phyloP scores from a whole-genome alignment of 441 rosid genomes.

The Hypseocharis bilobata region DNA sequence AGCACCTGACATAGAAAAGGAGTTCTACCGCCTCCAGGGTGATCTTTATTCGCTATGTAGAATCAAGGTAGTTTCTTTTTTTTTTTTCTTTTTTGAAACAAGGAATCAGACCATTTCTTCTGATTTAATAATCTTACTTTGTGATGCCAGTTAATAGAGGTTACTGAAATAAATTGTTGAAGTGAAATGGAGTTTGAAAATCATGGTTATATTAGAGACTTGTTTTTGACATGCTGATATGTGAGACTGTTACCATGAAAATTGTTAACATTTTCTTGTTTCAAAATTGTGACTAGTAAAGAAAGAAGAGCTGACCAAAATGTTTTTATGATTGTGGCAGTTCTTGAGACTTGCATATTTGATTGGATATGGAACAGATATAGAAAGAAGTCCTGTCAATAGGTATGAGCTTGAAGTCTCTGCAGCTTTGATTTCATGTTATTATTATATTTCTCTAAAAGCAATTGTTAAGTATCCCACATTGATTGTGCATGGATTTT shows the following conservation, averaged over 20 bases:
- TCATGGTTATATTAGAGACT: constrained; percentile 2
- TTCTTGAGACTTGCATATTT: constrained; percentile 94
- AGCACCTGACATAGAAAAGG: constrained; percentile 75
- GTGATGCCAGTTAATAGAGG: background rate
- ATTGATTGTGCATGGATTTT: no score
- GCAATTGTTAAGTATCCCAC: no score
- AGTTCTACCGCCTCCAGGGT: constrained; percentile 83
- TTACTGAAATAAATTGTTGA: constrained; percentile 8
- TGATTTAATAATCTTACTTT: no score
- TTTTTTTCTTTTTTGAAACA: background rate
- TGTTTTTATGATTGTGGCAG: constrained; percentile 45
- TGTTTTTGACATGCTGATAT: constrained; percentile 13
- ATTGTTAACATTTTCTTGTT: background rate
- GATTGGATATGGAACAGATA: constrained; percentile 77
- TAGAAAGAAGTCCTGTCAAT: constrained; percentile 91
- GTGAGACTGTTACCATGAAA: background rate
- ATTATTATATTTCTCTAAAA: constrained; percentile 1
- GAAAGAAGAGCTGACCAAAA: constrained; percentile 19
- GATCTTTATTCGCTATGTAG: constrained; percentile 92
- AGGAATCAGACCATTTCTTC: no score
- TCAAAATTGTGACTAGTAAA: background rate
- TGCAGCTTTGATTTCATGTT: constrained; percentile 15
- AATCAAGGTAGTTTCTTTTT: constrained; percentile 56
- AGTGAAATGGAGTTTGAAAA: constrained; percentile 5
- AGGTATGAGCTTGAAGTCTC: constrained; percentile 39